Evolutionary conservation across 257 asterid species (phyloP).

Genomic region (Petunia secreta): DNA sequence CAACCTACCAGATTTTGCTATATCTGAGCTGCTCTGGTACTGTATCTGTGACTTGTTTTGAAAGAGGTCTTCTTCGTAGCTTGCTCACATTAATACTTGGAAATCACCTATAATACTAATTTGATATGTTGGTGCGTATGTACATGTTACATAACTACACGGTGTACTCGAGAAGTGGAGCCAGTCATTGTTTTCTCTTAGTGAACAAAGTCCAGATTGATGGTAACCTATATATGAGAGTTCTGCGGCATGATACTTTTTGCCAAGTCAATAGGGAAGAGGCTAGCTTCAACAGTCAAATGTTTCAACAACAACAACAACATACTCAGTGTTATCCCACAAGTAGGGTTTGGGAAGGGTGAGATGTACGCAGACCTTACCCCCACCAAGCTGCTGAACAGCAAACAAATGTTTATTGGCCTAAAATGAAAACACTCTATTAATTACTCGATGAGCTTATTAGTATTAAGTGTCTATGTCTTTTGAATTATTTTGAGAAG

Average conservation of each 20-base stretch:
- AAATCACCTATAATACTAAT: neutral
- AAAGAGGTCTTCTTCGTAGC: neutral
- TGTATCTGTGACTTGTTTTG: constrained; percentile 11
- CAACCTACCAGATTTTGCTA: constrained; percentile 59
- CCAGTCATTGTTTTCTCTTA: neutral
- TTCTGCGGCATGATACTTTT: neutral
- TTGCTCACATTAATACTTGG: constrained; percentile 28
- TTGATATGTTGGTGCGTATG: neutral
- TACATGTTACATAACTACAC: neutral
- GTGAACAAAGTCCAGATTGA: neutral
- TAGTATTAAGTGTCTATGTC: neutral
- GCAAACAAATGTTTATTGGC: neutral
- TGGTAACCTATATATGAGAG: neutral
- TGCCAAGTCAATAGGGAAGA: neutral
- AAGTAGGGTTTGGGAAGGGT: no score
- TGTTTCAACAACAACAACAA: neutral
- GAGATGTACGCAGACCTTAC: no score
- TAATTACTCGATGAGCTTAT: neutral
- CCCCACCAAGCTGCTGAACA: no score
- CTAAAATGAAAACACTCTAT: neutral
- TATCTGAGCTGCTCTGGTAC: constrained; percentile 83
- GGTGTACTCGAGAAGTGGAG: neutral
- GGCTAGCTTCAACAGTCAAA: constrained; percentile 1
- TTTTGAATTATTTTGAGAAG: neutral
- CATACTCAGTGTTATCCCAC: no score